These are phyloP conservation scores for Lippia alba DNA, from an alignment of 305 asterid species.

Conservation along the genomic window DNA sequence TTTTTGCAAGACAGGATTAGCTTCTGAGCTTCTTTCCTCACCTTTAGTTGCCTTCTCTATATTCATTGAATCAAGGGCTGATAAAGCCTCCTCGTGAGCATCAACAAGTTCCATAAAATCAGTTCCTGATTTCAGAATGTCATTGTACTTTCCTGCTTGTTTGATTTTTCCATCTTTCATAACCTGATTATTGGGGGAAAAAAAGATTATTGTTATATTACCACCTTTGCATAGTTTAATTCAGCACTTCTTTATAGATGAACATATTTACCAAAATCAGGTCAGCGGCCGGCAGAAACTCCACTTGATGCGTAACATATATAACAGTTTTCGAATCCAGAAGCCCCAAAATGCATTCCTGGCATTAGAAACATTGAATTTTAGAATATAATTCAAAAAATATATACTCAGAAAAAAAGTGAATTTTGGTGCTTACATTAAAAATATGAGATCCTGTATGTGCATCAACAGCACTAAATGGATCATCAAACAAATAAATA, in stretches of 20 bases:
- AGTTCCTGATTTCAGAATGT: constrained; percentile 66
- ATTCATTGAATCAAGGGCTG: constrained; percentile 55
- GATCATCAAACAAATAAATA: constrained; percentile 85
- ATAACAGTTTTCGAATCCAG: constrained; percentile 67
- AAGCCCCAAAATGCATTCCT: constrained; percentile 79
- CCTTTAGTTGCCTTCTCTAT: constrained; percentile 27
- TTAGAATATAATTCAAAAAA: background rate
- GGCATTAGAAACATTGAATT: constrained; percentile 24
- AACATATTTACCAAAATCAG: constrained; percentile 64
- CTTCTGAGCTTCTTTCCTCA: constrained; percentile 38
- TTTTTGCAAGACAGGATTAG: constrained; percentile 39
- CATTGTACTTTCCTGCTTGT: constrained; percentile 81
- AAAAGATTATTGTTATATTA: background rate
- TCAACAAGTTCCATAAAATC: constrained; percentile 86
- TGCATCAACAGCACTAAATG: constrained; percentile 96
- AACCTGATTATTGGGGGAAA: constrained; percentile 45
- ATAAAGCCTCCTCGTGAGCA: constrained; percentile 87
- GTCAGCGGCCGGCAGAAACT: constrained; percentile 85
- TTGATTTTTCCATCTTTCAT: constrained; percentile 77
- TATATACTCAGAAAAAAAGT: background rate
- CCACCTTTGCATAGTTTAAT: too few species aligned
- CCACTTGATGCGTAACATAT: constrained; percentile 88
- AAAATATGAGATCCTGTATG: constrained; percentile 92
- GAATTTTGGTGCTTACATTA: constrained; percentile 51
- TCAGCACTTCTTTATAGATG: background rate